Percentiles rank a stretch among this genome's conserved stretches.
These are phyloP conservation scores for Tulasnella sp. DNA, from an alignment of 768 basidiomycete species.

Conservation along the genomic window DNA sequence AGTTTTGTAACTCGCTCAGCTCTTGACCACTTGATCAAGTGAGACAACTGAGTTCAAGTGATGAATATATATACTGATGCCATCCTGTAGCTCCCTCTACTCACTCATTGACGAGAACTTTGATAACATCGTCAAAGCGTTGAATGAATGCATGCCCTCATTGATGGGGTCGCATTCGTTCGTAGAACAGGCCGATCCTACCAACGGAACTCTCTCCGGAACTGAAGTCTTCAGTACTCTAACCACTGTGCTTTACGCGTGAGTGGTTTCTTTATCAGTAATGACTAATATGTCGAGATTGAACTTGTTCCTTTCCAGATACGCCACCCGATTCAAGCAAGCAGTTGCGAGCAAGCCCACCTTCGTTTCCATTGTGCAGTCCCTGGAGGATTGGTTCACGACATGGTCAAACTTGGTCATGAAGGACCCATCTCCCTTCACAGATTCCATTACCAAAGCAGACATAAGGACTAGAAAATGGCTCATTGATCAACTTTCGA, in stretches of 20 bases:
- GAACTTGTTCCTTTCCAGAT: too few species aligned
- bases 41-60: background rate
- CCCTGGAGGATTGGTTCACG: conserved; percentile 30
- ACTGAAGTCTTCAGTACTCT: background rate
- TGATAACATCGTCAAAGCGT: background rate
- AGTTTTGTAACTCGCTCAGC: background rate
- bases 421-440: conserved; percentile 31
- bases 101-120: background rate
- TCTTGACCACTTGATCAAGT: background rate
- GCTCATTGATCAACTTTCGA: conserved; percentile 27
- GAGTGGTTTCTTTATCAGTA: background rate
- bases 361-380: conserved; percentile 26
- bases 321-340: conserved; percentile 46
- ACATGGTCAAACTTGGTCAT: conserved; percentile 36
- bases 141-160: background rate
- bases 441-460: conserved; percentile 30
- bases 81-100: background rate
- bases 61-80: background rate
- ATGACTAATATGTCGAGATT: too few species aligned
- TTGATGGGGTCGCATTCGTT: background rate
- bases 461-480: conserved; percentile 28
- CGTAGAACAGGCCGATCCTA: background rate
- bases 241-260: background rate
- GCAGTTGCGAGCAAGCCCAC: conserved; percentile 35
- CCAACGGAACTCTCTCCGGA: background rate